Conservation (phyloP, 2,329 filamentous ascomycete genomes). For the Penicillium sp. region DNA sequence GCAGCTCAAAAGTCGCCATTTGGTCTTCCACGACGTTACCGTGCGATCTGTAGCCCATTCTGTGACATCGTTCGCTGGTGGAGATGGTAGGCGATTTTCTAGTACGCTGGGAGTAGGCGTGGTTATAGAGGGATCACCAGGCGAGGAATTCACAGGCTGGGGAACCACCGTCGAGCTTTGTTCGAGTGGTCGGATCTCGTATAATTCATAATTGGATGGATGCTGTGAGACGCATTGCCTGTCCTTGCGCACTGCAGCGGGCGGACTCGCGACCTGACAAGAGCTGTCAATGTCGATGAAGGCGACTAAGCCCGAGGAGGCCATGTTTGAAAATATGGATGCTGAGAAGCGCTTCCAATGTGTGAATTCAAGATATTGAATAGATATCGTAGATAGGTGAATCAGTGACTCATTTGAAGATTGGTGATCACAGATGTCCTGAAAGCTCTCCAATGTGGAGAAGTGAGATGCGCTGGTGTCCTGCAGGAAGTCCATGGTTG, state of each 20-base stretch:
- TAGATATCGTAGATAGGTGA: background rate
- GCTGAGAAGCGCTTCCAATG: background rate
- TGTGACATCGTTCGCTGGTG: constrained; percentile 10
- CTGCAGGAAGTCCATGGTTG: too few relatives aligned
- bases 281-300: constrained; percentile 49
- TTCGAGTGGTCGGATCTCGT: constrained; percentile 20
- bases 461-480: too few relatives aligned
- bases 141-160: constrained; percentile 5
- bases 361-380: background rate
- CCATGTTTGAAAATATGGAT: constrained; percentile 34
- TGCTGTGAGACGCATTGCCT: constrained; percentile 27
- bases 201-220: constrained; percentile 29
- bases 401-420: background rate
- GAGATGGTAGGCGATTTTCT: constrained; percentile 16
- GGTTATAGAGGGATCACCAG: constrained; percentile 4
- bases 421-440: too few relatives aligned
- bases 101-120: constrained; percentile 20
- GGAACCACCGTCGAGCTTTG: constrained; percentile 5
- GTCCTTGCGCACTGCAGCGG: constrained; percentile 40
- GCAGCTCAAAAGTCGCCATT: constrained; percentile 66
- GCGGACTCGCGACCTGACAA: constrained; percentile 41
- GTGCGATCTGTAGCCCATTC: constrained; percentile 22
- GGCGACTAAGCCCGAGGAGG: constrained; percentile 41
- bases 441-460: too few relatives aligned
- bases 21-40: constrained; percentile 57